These are phyloP conservation scores for Hemileccinum impolitum DNA, from an alignment of 768 basidiomycete species.

Conservation along the genomic window DNA sequence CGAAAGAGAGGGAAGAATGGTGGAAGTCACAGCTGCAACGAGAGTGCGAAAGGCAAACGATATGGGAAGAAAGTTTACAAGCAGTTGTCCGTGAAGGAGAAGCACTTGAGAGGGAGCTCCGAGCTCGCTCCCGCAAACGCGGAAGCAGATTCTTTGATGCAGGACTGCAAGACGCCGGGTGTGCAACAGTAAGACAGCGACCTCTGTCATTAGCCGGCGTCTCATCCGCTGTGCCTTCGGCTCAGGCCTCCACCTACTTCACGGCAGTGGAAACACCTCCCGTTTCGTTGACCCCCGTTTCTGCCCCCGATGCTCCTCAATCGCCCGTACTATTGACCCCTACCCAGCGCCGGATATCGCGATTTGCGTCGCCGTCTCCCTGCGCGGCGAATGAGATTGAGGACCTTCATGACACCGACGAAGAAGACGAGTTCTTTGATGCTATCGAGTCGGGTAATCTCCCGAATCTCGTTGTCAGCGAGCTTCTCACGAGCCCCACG, in stretches of 20 bases:
- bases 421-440: conserved; percentile 97
- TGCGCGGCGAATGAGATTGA: conserved; percentile 32
- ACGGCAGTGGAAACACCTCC: conserved; percentile 22
- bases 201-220: conserved; percentile 14
- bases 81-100: conserved; percentile 86
- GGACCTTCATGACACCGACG: conserved; percentile 53
- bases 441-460: conserved; percentile 84
- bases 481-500: conserved; percentile 51
- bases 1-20: conserved; percentile 77
- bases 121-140: conserved; percentile 52
- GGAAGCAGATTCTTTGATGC: conserved; percentile 55
- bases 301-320: conserved; percentile 2
- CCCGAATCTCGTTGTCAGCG: conserved; percentile 70
- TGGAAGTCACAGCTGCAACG: conserved; percentile 62
- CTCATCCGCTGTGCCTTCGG: conserved; percentile 14
- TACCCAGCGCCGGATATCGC: conserved; percentile 19
- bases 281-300: conserved; percentile 4
- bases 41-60: conserved; percentile 56
- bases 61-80: conserved; percentile 92
- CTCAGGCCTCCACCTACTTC: conserved; percentile 18
- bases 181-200: conserved; percentile 18
- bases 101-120: conserved; percentile 75
- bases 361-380: conserved; percentile 11
- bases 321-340: conserved; percentile 20
- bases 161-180: conserved; percentile 21